phyloP scores from a whole-genome alignment of 176 grass and related monocot species.

The Oryza meyeriana region DNA sequence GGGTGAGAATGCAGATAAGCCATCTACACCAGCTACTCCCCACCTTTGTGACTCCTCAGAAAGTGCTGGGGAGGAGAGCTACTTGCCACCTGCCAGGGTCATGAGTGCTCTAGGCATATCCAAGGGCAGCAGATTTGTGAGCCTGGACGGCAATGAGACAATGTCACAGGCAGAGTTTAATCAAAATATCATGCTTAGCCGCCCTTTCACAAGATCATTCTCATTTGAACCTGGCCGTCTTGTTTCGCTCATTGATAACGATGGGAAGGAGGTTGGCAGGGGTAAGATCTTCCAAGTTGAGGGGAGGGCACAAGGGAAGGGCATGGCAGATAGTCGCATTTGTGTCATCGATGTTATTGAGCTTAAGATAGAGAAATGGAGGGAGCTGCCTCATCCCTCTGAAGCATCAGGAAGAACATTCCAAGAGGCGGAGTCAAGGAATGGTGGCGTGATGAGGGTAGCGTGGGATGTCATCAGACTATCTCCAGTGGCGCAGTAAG shows the following conservation, averaged over 20 bases:
- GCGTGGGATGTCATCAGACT: conserved; percentile 64
- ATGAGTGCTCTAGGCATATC: conserved; percentile 44
- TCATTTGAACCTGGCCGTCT: conserved; percentile 50
- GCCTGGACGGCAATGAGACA: conserved; percentile 37
- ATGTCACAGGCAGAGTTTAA: conserved; percentile 20
- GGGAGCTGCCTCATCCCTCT: conserved; percentile 69
- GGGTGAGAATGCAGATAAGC: conserved; percentile 65
- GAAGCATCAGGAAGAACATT: conserved; percentile 67
- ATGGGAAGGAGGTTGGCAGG: conserved; percentile 67
- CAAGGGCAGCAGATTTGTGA: conserved; percentile 38
- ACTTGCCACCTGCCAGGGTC: conserved; percentile 48
- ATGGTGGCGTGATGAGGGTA: conserved; percentile 65
- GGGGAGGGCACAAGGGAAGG: conserved; percentile 49
- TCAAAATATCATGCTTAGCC: conserved; percentile 30
- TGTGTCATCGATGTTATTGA: conserved; percentile 62
- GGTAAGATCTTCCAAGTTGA: conserved; percentile 63
- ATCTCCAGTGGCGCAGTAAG: conserved; percentile 4
- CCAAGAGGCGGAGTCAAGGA: conserved; percentile 55
- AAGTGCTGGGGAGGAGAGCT: conserved; percentile 59
- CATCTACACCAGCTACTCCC: conserved; percentile 40
- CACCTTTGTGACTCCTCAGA: conserved; percentile 55
- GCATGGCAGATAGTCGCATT: conserved; percentile 22
- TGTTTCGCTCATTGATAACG: conserved; percentile 51
- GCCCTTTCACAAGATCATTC: conserved; percentile 34
- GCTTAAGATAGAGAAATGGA: conserved; percentile 70